Conservation (phyloP, 164 flowering plant species). For the Platanus orientalis region DNA sequence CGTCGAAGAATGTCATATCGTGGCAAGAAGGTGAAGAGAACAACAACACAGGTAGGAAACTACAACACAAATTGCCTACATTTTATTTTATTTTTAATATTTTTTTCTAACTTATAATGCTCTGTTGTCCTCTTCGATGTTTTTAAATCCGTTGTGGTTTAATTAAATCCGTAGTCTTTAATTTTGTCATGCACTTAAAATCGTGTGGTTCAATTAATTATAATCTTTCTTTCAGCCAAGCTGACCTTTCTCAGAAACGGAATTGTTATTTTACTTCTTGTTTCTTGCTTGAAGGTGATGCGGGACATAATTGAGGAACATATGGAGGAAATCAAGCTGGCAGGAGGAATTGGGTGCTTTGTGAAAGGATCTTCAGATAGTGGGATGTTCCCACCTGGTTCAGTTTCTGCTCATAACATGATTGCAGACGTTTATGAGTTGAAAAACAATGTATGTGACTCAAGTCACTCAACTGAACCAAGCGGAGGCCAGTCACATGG, state of each 20-base stretch:
- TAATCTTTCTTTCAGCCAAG: too few species aligned
- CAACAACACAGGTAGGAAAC: constrained; percentile 53
- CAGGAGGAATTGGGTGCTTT: constrained; percentile 68
- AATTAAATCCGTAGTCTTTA: neutral
- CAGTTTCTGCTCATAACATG: constrained; percentile 14
- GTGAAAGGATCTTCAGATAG: constrained; percentile 39
- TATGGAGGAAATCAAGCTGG: constrained; percentile 78
- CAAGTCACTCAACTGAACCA: constrained; percentile 22
- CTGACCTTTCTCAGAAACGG: neutral
- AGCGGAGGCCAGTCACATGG: constrained; percentile 8
- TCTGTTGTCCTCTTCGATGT: neutral
- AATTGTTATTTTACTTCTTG: neutral
- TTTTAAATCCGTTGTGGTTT: neutral
- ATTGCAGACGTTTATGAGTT: constrained; percentile 13
- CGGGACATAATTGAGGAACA: constrained; percentile 82
- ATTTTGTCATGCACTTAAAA: neutral
- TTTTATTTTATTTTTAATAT: neutral
- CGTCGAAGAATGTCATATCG: constrained; percentile 97
- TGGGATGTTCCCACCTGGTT: constrained; percentile 12
- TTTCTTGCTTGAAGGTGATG: constrained; percentile 48
- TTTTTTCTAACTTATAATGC: neutral
- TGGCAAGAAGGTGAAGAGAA: constrained; percentile 83
- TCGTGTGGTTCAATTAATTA: too few species aligned
- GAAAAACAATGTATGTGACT: constrained; percentile 9
- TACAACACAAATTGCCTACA: neutral